Percentiles rank a stretch among this genome's conserved stretches.
These are phyloP conservation scores for Dacryopinax spathularia DNA, from an alignment of 768 basidiomycete species.

Conservation along the genomic window DNA sequence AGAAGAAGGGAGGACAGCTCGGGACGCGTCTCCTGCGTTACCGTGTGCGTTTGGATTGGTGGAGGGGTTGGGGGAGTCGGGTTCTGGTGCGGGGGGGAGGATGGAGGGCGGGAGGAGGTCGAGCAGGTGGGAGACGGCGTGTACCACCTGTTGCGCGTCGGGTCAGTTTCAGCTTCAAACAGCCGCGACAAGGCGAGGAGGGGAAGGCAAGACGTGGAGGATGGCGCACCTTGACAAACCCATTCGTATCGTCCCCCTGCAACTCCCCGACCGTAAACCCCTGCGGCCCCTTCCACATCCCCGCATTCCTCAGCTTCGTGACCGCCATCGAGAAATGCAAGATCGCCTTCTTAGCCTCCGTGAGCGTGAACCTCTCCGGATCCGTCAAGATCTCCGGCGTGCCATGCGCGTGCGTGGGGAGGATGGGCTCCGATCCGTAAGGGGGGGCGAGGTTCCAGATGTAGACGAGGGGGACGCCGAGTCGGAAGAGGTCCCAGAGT, in stretches of 20 bases:
- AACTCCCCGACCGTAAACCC: constrained; percentile 81
- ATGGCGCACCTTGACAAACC: constrained; percentile 73
- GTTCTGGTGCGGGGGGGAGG: constrained; percentile 33
- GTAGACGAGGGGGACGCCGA: constrained; percentile 88
- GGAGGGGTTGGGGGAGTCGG: constrained; percentile 9
- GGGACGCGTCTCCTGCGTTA: constrained; percentile 1
- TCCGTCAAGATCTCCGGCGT: constrained; percentile 14
- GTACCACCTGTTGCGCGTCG: constrained; percentile 65
- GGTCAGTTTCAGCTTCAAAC: no score
- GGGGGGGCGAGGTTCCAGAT: constrained; percentile 66
- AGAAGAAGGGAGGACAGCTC: constrained; percentile 11
- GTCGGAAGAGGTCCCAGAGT: constrained; percentile 85
- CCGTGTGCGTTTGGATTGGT: constrained; percentile 6
- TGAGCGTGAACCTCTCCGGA: constrained; percentile 22
- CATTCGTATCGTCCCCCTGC: constrained; percentile 82
- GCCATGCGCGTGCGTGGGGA: constrained; percentile 9
- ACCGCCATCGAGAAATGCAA: constrained; percentile 86
- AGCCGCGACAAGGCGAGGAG: not conserved
- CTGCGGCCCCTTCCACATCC: constrained; percentile 54
- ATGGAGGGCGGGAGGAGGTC: constrained; percentile 46
- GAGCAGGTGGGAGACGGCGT: constrained; percentile 75
- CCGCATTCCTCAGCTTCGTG: constrained; percentile 43
- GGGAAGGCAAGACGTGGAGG: constrained; percentile 6
- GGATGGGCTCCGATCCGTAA: constrained; percentile 7
- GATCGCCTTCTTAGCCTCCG: constrained; percentile 78